phyloP scores from a whole-genome alignment of 805 yeast genomes.

The Candida incommunis region DNA sequence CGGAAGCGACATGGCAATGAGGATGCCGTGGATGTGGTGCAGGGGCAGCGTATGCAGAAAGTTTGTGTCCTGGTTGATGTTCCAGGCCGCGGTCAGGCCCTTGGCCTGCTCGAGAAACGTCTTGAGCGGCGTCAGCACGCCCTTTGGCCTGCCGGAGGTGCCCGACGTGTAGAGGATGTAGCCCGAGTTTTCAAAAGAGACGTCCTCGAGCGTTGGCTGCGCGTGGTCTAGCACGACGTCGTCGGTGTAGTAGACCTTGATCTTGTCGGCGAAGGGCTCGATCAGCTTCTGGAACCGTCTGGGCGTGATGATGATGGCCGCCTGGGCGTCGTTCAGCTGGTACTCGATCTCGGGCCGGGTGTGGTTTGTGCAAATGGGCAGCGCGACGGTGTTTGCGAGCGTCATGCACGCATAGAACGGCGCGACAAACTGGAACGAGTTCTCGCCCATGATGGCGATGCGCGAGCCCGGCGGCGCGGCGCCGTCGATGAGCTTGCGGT shows the following conservation, averaged over 20 bases:
- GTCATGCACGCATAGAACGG: constrained; percentile 17
- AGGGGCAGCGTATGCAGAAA: constrained; percentile 21
- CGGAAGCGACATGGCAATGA: constrained; percentile 20
- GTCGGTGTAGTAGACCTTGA: constrained; percentile 30
- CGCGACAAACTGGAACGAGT: constrained; percentile 18
- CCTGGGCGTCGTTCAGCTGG: constrained; percentile 17
- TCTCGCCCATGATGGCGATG: constrained; percentile 23
- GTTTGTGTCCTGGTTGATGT: constrained; percentile 13
- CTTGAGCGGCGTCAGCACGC: constrained; percentile 19
- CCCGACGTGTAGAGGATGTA: constrained; percentile 23
- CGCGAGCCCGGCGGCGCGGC: constrained; percentile 9
- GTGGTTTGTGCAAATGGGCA: constrained; percentile 22
- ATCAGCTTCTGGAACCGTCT: constrained; percentile 15
- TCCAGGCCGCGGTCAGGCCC: constrained; percentile 21
- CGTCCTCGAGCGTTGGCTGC: constrained; percentile 3
- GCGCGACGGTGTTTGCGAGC: constrained; percentile 17
- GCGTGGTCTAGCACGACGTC: constrained; percentile 13
- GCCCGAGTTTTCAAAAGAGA: constrained; percentile 10
- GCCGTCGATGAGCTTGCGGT: constrained; percentile 4
- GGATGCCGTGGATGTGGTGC: constrained; percentile 23
- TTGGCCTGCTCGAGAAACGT: constrained; percentile 19
- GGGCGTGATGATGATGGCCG: constrained; percentile 16
- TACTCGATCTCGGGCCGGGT: constrained; percentile 19
- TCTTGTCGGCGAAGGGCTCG: constrained; percentile 9
- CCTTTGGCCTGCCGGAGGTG: constrained; percentile 22